phyloP scores from a whole-genome alignment of 768 basidiomycete species.

The Lepiota subincarnata region DNA sequence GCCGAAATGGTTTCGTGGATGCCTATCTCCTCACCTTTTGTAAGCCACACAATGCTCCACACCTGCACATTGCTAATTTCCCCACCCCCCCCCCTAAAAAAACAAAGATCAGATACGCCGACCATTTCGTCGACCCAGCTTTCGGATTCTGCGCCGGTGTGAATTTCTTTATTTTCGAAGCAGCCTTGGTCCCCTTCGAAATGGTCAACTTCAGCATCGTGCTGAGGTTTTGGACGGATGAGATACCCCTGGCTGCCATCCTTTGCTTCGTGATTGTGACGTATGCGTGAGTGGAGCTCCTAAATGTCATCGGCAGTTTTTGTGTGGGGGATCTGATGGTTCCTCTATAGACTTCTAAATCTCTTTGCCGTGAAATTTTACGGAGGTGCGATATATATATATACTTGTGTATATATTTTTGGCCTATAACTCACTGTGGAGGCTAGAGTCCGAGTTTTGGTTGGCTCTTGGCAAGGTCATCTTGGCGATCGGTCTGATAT shows the following conservation, averaged over 20 bases:
- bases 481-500: slow-evolving; percentile 42
- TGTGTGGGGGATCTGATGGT: slow-evolving; percentile 7
- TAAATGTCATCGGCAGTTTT: background rate
- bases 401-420: background rate
- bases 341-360: slow-evolving; percentile 34
- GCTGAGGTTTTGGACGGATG: slow-evolving; percentile 50
- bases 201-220: slow-evolving; percentile 53
- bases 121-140: slow-evolving; percentile 54
- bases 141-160: slow-evolving; percentile 51
- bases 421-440: background rate
- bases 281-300: slow-evolving; percentile 33
- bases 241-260: slow-evolving; percentile 42
- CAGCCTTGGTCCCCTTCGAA: slow-evolving; percentile 43
- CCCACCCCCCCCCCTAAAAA: too few species aligned
- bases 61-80: background rate
- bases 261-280: slow-evolving; percentile 38
- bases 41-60: slow-evolving; percentile 24
- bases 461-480: slow-evolving; percentile 47
- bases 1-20: slow-evolving; percentile 85
- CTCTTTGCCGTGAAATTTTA: slow-evolving; percentile 47
- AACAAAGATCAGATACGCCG: slow-evolving; percentile 52
- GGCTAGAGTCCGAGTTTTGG: slow-evolving; percentile 53
- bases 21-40: slow-evolving; percentile 74
- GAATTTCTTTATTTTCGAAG: slow-evolving; percentile 56
- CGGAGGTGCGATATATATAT: slow-evolving; percentile 32